These are phyloP conservation scores for Sugiyamaella neomexicana DNA, from an alignment of 1,139 yeast species.

Conservation along the genomic window DNA sequence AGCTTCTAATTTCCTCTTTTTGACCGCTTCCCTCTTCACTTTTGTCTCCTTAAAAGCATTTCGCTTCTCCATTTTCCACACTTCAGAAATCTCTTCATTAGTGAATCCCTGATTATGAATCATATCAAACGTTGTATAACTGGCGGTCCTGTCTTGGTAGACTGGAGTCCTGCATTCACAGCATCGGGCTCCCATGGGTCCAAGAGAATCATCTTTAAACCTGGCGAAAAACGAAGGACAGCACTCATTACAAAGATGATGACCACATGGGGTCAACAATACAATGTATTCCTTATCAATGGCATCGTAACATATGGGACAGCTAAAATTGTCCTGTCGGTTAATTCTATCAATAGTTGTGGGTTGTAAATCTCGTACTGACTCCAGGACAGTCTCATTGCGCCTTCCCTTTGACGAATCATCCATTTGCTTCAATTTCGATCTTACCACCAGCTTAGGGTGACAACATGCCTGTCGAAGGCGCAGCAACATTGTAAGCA, in stretches of 20 bases:
- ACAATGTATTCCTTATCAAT: constrained; percentile 49
- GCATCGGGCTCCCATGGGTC: constrained; percentile 30
- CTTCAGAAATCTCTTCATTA: constrained; percentile 26
- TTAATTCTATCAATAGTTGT: constrained; percentile 27
- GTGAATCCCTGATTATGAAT: constrained; percentile 28
- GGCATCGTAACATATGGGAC: constrained; percentile 70
- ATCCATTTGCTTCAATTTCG: constrained; percentile 45
- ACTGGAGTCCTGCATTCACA: constrained; percentile 29
- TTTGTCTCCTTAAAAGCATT: constrained; percentile 12
- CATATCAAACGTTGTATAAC: constrained; percentile 33
- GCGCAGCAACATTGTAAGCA: constrained; percentile 72
- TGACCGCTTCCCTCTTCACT: constrained; percentile 16
- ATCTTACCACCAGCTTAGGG: constrained; percentile 68
- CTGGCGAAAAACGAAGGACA: constrained; percentile 26
- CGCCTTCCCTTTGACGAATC: constrained; percentile 25
- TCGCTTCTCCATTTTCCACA: constrained; percentile 21
- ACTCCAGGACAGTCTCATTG: constrained; percentile 24
- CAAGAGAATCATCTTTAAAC: constrained; percentile 22
- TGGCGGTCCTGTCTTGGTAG: constrained; percentile 27
- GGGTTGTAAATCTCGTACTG: constrained; percentile 25
- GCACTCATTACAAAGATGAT: constrained; percentile 38
- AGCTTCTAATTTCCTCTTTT: constrained; percentile 15
- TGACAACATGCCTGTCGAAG: constrained; percentile 92
- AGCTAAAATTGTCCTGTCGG: constrained; percentile 46
- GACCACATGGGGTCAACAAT: constrained; percentile 39